Conservation (phyloP, 2,329 filamentous ascomycete genomes). For the Arthroderma uncinatum region DNA sequence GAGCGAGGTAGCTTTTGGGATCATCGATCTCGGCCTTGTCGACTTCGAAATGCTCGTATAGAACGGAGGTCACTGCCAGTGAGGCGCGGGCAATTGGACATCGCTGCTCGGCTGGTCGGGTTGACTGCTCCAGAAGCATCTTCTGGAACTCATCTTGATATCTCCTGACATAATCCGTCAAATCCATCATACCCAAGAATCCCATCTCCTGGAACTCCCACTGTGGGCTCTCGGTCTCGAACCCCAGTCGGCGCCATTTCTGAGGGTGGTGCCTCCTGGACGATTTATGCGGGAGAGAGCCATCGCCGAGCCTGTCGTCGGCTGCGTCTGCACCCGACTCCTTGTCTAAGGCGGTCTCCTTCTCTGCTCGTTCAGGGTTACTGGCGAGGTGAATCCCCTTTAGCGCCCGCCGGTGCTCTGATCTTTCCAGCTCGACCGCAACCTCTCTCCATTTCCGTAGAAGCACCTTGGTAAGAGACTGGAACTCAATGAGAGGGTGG, state of each 20-base stretch:
- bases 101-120: constrained; percentile 56
- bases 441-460: constrained; percentile 82
- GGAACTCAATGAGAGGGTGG: constrained; percentile 83
- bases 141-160: constrained; percentile 91
- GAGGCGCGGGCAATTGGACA: constrained; percentile 83
- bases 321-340: constrained; percentile 16
- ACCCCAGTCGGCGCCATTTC: constrained; percentile 87
- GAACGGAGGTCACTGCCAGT: constrained; percentile 69
- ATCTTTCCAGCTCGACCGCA: constrained; percentile 68
- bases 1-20: constrained; percentile 58
- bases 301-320: constrained; percentile 28
- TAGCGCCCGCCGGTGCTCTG: constrained; percentile 77
- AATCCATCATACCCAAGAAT: constrained; percentile 92
- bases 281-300: constrained; percentile 36
- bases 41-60: constrained; percentile 94
- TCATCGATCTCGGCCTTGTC: constrained; percentile 74
- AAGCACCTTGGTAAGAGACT: constrained; percentile 78
- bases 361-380: constrained; percentile 51
- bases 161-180: constrained; percentile 85
- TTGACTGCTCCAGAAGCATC: constrained; percentile 76
- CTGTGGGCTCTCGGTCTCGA: constrained; percentile 78
- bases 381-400: constrained; percentile 78
- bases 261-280: constrained; percentile 69
- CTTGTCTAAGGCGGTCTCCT: constrained; percentile 8
- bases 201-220: constrained; percentile 76